A percentile compares a stretch with the other conserved stretches of the same genome.
Evolutionary conservation across 2,329 filamentous ascomycete species (phyloP).

Genomic region (Aspergillus terreus): DNA sequence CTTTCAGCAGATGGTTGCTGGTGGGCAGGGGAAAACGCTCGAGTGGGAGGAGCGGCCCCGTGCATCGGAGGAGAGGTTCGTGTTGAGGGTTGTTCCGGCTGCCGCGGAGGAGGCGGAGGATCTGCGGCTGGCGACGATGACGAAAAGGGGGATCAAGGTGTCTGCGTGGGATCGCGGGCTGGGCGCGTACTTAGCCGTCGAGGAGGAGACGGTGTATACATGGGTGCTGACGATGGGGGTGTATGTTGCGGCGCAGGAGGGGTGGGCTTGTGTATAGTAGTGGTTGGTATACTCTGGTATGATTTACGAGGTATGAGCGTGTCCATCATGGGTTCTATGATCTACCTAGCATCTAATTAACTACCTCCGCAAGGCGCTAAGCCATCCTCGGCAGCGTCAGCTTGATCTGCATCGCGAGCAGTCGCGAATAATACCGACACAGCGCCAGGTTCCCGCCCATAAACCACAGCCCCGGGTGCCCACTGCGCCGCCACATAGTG

Average conservation of each 20-base stretch:
- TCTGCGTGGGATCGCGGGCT: conserved; percentile 22
- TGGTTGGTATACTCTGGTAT: neutral
- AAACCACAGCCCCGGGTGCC: conserved; percentile 65
- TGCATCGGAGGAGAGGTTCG: conserved; percentile 8
- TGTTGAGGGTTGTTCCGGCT: conserved; percentile 7
- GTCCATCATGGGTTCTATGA: neutral
- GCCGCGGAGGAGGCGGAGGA: neutral
- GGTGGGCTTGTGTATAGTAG: conserved; percentile 18
- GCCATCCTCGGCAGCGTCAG: too few species aligned
- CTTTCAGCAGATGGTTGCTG: neutral
- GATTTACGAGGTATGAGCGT: neutral
- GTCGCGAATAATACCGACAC: conserved; percentile 58
- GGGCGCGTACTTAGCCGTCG: conserved; percentile 18
- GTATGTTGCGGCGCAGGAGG: conserved; percentile 25
- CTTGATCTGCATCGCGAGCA: conserved; percentile 51
- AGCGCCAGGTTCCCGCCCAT: conserved; percentile 64
- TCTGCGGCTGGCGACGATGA: conserved; percentile 14
- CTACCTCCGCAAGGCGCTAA: neutral
- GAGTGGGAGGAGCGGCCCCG: conserved; percentile 13
- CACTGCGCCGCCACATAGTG: conserved; percentile 58
- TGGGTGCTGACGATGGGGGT: conserved; percentile 28
- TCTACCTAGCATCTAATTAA: neutral
- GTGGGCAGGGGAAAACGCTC: neutral
- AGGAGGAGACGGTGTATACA: conserved; percentile 25
- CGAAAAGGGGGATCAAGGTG: conserved; percentile 21